A percentile compares a stretch with the other conserved stretches of the same genome.
These are phyloP conservation scores for Penicillium sp. DNA, from an alignment of 2,329 filamentous ascomycete species.

Conservation along the genomic window DNA sequence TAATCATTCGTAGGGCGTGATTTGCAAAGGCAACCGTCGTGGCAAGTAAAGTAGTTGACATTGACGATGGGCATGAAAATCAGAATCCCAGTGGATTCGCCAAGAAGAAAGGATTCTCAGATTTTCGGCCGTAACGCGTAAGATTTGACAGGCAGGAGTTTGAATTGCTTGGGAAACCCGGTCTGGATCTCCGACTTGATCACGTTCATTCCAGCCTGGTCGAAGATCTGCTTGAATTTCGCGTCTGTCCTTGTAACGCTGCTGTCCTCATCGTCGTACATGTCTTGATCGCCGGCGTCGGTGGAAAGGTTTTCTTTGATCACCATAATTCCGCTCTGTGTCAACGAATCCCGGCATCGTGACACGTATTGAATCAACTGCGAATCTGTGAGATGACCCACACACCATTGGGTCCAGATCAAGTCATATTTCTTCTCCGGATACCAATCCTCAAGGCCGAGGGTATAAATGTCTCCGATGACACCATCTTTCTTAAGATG, in stretches of 20 bases:
- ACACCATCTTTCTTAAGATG: conserved; percentile 51
- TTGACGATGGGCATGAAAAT: neutral
- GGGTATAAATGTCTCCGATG: conserved; percentile 70
- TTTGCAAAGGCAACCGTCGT: neutral
- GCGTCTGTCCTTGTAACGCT: conserved; percentile 77
- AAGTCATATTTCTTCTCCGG: conserved; percentile 69
- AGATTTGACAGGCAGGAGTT: conserved; percentile 74
- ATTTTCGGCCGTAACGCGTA: conserved; percentile 71
- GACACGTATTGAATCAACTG: conserved; percentile 72
- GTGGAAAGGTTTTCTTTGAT: conserved; percentile 81
- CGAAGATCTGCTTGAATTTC: conserved; percentile 74
- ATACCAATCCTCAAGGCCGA: conserved; percentile 77
- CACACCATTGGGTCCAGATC: conserved; percentile 91
- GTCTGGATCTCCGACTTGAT: conserved; percentile 73
- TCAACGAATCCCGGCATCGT: conserved; percentile 62
- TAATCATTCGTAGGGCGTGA: neutral
- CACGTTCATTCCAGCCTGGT: conserved; percentile 70
- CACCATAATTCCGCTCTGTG: conserved; percentile 60
- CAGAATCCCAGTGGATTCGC: neutral
- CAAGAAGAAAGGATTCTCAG: conserved; percentile 10
- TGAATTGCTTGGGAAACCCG: conserved; percentile 67
- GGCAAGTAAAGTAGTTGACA: neutral
- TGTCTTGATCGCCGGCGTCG: conserved; percentile 61
- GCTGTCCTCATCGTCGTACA: conserved; percentile 77
- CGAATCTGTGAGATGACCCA: conserved; percentile 78